phyloP scores from a whole-genome alignment of 768 basidiomycete species.

The Exsudoporus frostii region DNA sequence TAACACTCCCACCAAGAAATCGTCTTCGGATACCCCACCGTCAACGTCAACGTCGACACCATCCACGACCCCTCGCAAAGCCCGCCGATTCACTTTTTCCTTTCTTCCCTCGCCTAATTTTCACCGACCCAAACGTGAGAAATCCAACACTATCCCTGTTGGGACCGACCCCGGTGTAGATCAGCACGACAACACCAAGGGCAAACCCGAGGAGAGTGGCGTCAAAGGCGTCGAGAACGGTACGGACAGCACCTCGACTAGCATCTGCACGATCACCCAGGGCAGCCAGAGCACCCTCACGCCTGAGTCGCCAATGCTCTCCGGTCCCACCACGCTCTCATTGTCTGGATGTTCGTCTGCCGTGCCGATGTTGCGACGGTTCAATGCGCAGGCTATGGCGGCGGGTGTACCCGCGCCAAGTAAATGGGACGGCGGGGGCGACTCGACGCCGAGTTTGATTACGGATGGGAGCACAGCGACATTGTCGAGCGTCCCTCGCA shows the following conservation, averaged over 20 bases:
- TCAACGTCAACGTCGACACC: not conserved
- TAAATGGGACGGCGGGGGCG: not conserved
- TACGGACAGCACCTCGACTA: constrained; percentile 21
- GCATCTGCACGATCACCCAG: constrained; percentile 18
- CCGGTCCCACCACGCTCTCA: constrained; percentile 5
- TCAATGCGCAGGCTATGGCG: constrained; percentile 13
- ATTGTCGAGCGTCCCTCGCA: constrained; percentile 11
- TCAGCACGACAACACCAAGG: not conserved
- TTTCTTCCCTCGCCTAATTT: constrained; percentile 23
- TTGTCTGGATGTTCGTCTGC: constrained; percentile 8
- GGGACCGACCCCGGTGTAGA: not conserved
- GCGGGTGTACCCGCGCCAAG: not conserved
- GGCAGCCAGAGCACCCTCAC: constrained; percentile 21
- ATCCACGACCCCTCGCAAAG: constrained; percentile 4
- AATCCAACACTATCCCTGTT: not conserved
- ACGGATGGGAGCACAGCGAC: constrained; percentile 19
- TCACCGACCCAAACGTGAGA: constrained; percentile 18
- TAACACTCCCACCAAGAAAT: not conserved
- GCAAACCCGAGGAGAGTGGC: not conserved
- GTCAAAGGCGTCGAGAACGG: constrained; percentile 3
- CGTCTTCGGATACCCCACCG: not conserved
- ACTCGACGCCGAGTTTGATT: constrained; percentile 24
- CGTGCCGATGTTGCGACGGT: constrained; percentile 20
- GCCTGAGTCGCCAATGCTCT: not conserved
- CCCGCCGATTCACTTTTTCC: constrained; percentile 25